Percentiles rank a stretch among this genome's conserved stretches.
These are phyloP conservation scores for Cardamine occulta DNA, from an alignment of 345 rosid genomes.

Conservation along the genomic window DNA sequence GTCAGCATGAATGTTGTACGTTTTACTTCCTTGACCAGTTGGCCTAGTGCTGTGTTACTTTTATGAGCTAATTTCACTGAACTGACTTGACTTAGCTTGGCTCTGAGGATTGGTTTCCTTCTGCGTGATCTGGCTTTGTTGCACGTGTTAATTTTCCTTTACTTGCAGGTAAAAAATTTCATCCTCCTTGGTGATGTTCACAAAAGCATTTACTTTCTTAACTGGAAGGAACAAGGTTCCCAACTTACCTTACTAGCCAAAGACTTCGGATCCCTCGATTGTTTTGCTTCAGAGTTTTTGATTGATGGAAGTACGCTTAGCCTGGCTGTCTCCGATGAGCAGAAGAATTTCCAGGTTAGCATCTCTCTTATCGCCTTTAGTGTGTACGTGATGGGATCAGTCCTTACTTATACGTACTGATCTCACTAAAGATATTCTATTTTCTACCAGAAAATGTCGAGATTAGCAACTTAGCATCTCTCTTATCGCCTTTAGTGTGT, in stretches of 20 bases:
- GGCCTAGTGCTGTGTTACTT: constrained; percentile 11
- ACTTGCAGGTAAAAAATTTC: constrained; percentile 88
- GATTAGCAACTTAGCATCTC: too few species aligned
- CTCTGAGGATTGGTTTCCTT: constrained; percentile 24
- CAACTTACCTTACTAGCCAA: constrained; percentile 91
- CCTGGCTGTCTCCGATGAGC: constrained; percentile 91
- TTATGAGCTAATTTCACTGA: constrained; percentile 20
- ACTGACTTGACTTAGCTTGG: constrained; percentile 15
- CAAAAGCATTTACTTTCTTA: constrained; percentile 91
- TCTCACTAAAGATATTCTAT: too few species aligned
- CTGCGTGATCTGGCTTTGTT: constrained; percentile 14
- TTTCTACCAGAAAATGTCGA: too few species aligned
- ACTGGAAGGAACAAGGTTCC: constrained; percentile 98
- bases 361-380: neutral
- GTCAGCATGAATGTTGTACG: constrained; percentile 97
- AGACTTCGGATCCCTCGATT: constrained; percentile 94
- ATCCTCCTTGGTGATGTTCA: constrained; percentile 91
- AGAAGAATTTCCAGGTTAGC: constrained; percentile 90
- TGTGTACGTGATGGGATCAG: neutral
- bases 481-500: constrained; percentile 16
- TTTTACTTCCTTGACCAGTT: constrained; percentile 29
- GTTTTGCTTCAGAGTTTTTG: constrained; percentile 92
- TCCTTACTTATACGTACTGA: neutral
- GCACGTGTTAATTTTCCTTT: constrained; percentile 23
- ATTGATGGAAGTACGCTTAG: constrained; percentile 96